Conservation (phyloP, 208 protist genomes). For the Trichomonas gallinae region DNA sequence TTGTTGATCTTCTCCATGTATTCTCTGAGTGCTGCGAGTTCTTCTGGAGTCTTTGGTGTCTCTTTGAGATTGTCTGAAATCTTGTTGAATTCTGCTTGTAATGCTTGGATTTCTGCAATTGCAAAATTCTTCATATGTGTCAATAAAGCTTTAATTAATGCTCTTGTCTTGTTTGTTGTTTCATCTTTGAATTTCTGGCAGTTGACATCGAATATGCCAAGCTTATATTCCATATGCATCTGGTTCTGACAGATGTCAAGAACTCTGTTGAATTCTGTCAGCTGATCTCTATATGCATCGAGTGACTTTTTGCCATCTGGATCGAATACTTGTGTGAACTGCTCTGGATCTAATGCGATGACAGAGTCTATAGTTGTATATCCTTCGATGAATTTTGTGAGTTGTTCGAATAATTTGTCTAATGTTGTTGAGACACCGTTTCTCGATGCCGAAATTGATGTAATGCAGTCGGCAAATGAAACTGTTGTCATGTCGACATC, state of each 20-base stretch:
- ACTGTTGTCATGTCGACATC: not conserved
- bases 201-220: not conserved
- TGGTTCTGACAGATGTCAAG: not conserved
- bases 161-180: not conserved
- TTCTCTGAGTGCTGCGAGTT: not conserved
- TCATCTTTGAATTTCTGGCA: not conserved
- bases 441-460: not conserved
- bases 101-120: not conserved
- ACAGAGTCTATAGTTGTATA: not conserved
- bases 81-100: not conserved
- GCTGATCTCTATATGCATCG: not conserved
- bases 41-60: not conserved
- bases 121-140: not conserved
- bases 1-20: not conserved
- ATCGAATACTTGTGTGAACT: not conserved
- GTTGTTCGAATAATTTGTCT: not conserved
- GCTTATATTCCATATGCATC: not conserved
- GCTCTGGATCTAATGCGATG: not conserved
- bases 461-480: constrained; percentile 9
- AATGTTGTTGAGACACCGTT: not conserved
- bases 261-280: not conserved
- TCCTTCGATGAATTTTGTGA: not conserved
- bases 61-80: not conserved
- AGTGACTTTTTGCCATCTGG: not conserved
- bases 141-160: not conserved